A percentile compares a stretch with the other conserved stretches of the same genome.
Conservation (phyloP, 1,284 basidiomycete species). For the Megacollybia platyphylla region DNA sequence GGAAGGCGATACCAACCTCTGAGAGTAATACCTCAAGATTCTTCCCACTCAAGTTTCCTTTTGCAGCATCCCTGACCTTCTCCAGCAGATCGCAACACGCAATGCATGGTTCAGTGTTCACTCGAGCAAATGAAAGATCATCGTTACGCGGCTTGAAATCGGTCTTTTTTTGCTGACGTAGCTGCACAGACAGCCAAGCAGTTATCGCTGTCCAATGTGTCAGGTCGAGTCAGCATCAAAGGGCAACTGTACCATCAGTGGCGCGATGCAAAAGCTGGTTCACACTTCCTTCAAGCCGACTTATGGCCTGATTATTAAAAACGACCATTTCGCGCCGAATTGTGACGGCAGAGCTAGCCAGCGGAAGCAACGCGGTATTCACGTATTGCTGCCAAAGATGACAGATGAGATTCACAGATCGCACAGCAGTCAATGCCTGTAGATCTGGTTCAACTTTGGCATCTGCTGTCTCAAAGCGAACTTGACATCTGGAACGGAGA, state of each 20-base stretch:
- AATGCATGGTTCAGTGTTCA: constrained; percentile 93
- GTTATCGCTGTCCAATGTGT: constrained; percentile 38
- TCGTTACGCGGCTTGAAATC: constrained; percentile 98
- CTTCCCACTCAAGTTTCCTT: constrained; percentile 75
- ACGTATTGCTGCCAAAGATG: constrained; percentile 98
- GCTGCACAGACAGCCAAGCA: constrained; percentile 56
- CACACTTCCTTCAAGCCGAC: constrained; percentile 77
- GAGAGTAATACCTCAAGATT: constrained; percentile 88
- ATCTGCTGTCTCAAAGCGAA: constrained; percentile 66
- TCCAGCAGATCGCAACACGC: constrained; percentile 80
- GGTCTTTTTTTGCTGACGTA: constrained; percentile 89
- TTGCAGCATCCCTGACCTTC: constrained; percentile 65
- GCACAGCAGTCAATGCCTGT: constrained; percentile 56
- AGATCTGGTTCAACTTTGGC: constrained; percentile 72
- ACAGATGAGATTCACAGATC: constrained; percentile 78
- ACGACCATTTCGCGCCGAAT: constrained; percentile 87
- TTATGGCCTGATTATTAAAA: constrained; percentile 86
- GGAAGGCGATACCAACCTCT: constrained; percentile 91
- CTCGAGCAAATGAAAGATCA: constrained; percentile 85
- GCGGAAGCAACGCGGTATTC: constrained; percentile 81
- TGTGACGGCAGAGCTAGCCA: constrained; percentile 79
- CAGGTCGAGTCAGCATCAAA: constrained; percentile 2
- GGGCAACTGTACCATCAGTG: constrained; percentile 55
- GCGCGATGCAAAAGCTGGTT: constrained; percentile 79
- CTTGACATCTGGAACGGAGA: constrained; percentile 43